Evolutionary conservation across 2,329 filamentous ascomycete species (phyloP), one percentile per base, ranked within the genome.

Genomic region (Talaromyces pinophilus): DNA sequence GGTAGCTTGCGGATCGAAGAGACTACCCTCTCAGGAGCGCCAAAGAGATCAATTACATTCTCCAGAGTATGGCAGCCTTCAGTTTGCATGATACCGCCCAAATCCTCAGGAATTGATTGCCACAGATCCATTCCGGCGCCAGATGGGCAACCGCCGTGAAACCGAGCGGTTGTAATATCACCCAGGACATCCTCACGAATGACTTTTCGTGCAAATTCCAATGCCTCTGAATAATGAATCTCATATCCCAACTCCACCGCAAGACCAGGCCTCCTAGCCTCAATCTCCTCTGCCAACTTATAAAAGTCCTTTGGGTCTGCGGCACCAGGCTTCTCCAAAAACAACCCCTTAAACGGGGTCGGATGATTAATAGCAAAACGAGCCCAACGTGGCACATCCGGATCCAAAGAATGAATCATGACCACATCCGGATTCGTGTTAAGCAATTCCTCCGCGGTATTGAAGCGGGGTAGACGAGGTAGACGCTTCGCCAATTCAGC

Each of bases 121-220:
- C 69, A 70, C 15, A 67, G 54, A 42, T 70, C 69, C 48, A 67
- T 67, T 3, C 68, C 69, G 5, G 69, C 69, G 22, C 69, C 69
- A 1, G 64, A 68, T 3, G 69, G 69, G 35, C 69, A 70, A 3
- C 69, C 69, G n/a, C 69, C 69, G 59, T 70, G 69, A 22, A 70
- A 70, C 2, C 69, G 67, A n/a, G 68, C 69, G 15, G 57, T 63
- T 2, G 68, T 70, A 28, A 70, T 69, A 55, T 68, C 48, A n/a
- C 69, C 69, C 15, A 70, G n/a, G 15, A 69, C 63, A 19, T 48
- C 59, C 60, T 67, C 67, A 19, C 63, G 68, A 22, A 70, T 61
- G 5, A 69, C 63, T 48, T 68, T 63, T 15, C 69, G 62, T 3
- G 68, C 69, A 59, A 70, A 70, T 5, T 64, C 66, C 17, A 70